These are phyloP conservation scores for Stemphylium vesicarium DNA, from an alignment of 2,329 filamentous ascomycete species.

Conservation along the genomic window DNA sequence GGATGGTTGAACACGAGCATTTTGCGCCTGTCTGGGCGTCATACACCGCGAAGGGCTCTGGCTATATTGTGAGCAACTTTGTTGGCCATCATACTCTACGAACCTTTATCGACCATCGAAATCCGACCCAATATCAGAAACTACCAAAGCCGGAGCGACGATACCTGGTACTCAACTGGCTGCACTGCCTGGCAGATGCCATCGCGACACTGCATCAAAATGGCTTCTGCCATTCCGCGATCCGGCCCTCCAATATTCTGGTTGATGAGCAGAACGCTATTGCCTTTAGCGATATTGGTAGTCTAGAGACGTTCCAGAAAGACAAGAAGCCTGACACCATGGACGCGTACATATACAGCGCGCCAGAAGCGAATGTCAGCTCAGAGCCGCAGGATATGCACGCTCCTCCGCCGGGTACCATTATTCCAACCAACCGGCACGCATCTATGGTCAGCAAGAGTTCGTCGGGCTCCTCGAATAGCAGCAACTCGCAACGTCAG, in stretches of 20 bases:
- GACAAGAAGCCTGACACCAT: slow-evolving; percentile 66
- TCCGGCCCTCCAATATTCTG: slow-evolving; percentile 73
- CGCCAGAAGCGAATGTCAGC: slow-evolving; percentile 63
- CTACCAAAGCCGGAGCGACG: slow-evolving; percentile 66
- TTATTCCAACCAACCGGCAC: slow-evolving; percentile 29
- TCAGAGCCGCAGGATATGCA: slow-evolving; percentile 26
- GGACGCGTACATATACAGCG: slow-evolving; percentile 74
- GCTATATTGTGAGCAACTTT: slow-evolving; percentile 71
- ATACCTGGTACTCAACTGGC: slow-evolving; percentile 71
- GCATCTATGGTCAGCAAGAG: slow-evolving; percentile 45
- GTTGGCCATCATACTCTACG: slow-evolving; percentile 70
- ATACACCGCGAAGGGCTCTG: slow-evolving; percentile 68
- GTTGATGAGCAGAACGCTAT: slow-evolving; percentile 70
- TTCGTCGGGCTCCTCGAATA: slow-evolving; percentile 44
- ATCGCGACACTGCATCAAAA: slow-evolving; percentile 70
- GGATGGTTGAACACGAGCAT: slow-evolving; percentile 68
- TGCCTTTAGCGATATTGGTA: slow-evolving; percentile 68
- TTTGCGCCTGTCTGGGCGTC: slow-evolving; percentile 74
- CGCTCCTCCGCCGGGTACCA: slow-evolving; percentile 17
- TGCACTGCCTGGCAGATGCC: slow-evolving; percentile 74
- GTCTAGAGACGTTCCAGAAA: slow-evolving; percentile 57
- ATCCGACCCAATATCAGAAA: slow-evolving; percentile 67
- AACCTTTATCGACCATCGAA: slow-evolving; percentile 67
- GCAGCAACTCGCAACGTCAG: slow-evolving; percentile 41
- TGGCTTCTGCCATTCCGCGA: slow-evolving; percentile 69